Evolutionary conservation across 1,284 basidiomycete genomes (phyloP), one percentile per base, ranked within the genome.

Genomic region (Leccinum griseonigrum): DNA sequence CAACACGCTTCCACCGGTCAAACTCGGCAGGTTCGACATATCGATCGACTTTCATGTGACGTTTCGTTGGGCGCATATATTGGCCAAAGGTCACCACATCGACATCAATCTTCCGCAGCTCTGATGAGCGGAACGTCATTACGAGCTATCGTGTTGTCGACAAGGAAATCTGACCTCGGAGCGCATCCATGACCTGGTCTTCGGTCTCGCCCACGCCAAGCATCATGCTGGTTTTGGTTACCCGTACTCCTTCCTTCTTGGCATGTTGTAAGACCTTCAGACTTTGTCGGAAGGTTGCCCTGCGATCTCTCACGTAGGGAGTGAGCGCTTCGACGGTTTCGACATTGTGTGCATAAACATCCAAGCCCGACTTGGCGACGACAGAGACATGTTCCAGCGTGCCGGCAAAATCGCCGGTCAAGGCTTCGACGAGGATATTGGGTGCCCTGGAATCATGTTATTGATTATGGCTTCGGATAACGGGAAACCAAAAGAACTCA

Each of bases 151-250:
- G 34, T 48, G 5, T 16, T 26, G 46, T 56, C 11, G 38, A 54
- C 43, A 28, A 60, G 16, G 2, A 52, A 71, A 59, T 29, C 67
- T 68, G 63, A 94, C 95, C 92, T 81, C 85, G 83, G 5, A 99
- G 82, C 1, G 96, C 89, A 71, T 91, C 86, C 74, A 91, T 78
- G 3, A 99, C 73, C 74, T 99, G 94, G 6, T 90, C 88, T 60
- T 91, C 87, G 52, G 82, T 85, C 79, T 99, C 97, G 2, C 97
- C 97, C 3, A 99, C 90, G 60, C 97, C 97, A 51, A 99, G 86
- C 97, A 99, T 99, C 68, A 99, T 92, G 70, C 95, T 97, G 4
- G 95, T 98, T 82, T 99, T 99, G 22, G 97, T 99, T 63, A 99
- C 85, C 46, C 92, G 83, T 14, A 91, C 91, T 14, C 93, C 92